Evolutionary conservation across 805 yeast species (phyloP).

Genomic region (Lipomyces starkeyi): DNA sequence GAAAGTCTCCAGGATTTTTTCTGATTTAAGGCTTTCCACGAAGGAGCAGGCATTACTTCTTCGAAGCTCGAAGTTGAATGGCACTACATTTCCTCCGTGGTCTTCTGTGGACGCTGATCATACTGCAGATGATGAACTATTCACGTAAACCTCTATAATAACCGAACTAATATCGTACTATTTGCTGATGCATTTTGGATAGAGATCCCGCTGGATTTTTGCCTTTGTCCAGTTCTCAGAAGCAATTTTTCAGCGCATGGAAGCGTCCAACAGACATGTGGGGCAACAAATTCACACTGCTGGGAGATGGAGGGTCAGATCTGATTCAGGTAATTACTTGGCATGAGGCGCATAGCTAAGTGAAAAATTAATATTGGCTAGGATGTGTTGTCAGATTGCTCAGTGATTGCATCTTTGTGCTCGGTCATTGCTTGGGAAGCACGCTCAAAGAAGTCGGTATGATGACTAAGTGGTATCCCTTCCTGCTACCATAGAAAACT

Average conservation of each 20-base stretch:
- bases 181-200: constrained; percentile 3
- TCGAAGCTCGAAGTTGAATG: constrained; percentile 29
- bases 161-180: not conserved
- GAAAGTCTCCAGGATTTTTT: constrained; percentile 1
- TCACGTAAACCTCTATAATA: constrained; percentile 12
- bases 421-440: constrained; percentile 51
- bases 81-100: constrained; percentile 36
- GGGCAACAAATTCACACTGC: constrained; percentile 18
- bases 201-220: constrained; percentile 40
- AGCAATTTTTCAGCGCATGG: constrained; percentile 35
- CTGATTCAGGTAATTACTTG: constrained; percentile 22
- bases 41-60: constrained; percentile 24
- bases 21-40: constrained; percentile 13
- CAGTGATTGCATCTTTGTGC: constrained; percentile 72
- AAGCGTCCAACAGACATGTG: constrained; percentile 31
- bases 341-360: not conserved
- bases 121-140: not conserved
- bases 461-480: not conserved
- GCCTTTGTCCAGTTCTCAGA: constrained; percentile 32
- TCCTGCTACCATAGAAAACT: not conserved
- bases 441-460: constrained; percentile 28
- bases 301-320: constrained; percentile 23
- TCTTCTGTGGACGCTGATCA: constrained; percentile 11
- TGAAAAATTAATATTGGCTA: constrained; percentile 24
- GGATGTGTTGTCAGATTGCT: constrained; percentile 62